These are phyloP conservation scores for Delitschia confertaspora DNA, from an alignment of 495 filamentous ascomycete genomes.

Conservation along the genomic window DNA sequence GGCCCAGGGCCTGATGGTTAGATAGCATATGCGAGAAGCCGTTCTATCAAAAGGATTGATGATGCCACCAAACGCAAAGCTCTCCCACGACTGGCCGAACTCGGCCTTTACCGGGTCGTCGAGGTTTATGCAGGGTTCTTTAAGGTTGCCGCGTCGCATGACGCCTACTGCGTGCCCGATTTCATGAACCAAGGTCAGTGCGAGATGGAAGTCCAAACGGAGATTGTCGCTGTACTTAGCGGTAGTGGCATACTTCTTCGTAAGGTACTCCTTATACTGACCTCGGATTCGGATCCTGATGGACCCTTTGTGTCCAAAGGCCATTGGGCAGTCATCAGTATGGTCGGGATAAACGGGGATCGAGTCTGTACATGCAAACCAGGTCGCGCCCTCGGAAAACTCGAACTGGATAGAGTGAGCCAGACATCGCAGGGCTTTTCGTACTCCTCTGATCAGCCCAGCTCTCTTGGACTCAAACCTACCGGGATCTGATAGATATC, in stretches of 20 bases:
- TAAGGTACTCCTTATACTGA: constrained; percentile 1
- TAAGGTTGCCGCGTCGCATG: constrained; percentile 18
- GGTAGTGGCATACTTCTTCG: constrained; percentile 6
- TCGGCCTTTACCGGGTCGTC: constrained; percentile 11
- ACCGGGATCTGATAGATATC: constrained; percentile 12
- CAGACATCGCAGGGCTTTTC: constrained; percentile 9
- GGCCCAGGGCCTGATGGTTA: constrained; percentile 16
- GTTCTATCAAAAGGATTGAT: constrained; percentile 19
- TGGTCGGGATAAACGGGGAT: not conserved
- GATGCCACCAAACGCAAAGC: constrained; percentile 20
- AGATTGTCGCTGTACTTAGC: constrained; percentile 11
- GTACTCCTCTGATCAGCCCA: constrained; percentile 4
- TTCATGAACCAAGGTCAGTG: constrained; percentile 17
- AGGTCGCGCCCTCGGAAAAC: constrained; percentile 1
- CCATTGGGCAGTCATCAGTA: not conserved
- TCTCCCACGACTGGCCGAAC: constrained; percentile 20
- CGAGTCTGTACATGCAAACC: constrained; percentile 6
- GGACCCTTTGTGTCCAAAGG: constrained; percentile 4
- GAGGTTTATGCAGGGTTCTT: constrained; percentile 12
- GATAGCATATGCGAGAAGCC: constrained; percentile 1
- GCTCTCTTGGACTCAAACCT: constrained; percentile 1
- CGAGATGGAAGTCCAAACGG: constrained; percentile 20
- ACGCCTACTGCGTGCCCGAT: constrained; percentile 19
- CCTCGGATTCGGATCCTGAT: constrained; percentile 12
- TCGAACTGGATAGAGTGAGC: constrained; percentile 11